Evolutionary conservation across 1,284 basidiomycete genomes (phyloP).

Genomic region (Marasmius fiardii): DNA sequence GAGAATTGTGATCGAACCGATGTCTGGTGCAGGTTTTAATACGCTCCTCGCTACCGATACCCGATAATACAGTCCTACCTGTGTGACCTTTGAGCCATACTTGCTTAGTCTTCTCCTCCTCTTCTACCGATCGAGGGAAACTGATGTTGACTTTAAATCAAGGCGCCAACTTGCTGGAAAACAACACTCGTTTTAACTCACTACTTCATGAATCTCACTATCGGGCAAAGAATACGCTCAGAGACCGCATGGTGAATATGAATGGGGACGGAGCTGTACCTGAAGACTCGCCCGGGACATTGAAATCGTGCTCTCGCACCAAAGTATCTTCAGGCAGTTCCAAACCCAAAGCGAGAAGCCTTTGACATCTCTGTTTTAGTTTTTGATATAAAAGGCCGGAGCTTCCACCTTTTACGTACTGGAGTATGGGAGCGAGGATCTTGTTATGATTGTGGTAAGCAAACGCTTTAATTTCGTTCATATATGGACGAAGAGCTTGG

Average conservation of each 20-base stretch:
- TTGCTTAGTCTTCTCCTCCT: constrained; percentile 39
- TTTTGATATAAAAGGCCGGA: not conserved
- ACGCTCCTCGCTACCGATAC: not conserved
- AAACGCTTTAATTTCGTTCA: constrained; percentile 9
- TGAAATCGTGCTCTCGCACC: constrained; percentile 26
- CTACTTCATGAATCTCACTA: constrained; percentile 38
- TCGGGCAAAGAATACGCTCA: not conserved
- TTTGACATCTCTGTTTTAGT: not conserved
- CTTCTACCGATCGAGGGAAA: constrained; percentile 39
- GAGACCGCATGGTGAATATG: not conserved
- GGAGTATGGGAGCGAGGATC: constrained; percentile 9
- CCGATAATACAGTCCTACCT: constrained; percentile 32
- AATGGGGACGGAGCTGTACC: constrained; percentile 16
- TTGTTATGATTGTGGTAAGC: constrained; percentile 10
- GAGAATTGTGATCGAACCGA: constrained; percentile 42
- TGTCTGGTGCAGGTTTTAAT: constrained; percentile 25
- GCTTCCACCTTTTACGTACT: not conserved
- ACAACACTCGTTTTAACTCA: constrained; percentile 10
- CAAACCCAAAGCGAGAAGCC: constrained; percentile 25
- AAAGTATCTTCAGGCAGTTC: constrained; percentile 33
- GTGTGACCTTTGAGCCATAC: constrained; percentile 49
- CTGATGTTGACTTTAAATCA: constrained; percentile 18
- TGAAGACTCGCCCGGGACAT: constrained; percentile 26
- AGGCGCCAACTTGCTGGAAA: not conserved
- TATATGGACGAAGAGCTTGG: constrained; percentile 3